phyloP scores from a whole-genome alignment of 2,329 filamentous ascomycete species.

The Lanzia echinophila region DNA sequence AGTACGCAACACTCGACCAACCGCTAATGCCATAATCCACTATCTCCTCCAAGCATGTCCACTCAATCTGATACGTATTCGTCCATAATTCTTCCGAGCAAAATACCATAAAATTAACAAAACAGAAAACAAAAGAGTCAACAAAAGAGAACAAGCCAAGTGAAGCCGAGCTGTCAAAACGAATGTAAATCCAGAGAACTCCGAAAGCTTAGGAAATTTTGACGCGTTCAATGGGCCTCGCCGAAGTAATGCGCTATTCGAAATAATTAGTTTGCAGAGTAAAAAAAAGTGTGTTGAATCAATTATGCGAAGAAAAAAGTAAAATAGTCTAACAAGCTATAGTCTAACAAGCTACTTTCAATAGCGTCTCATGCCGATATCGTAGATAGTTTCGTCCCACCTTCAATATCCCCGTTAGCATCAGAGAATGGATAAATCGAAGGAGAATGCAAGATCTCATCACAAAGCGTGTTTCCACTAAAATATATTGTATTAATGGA shows the following conservation, averaged over 20 bases:
- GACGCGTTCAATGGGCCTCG: no score
- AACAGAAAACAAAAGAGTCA: no score
- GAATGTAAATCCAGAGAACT: no score
- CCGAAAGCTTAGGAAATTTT: no score
- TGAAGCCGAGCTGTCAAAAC: no score
- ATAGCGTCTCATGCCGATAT: slow-evolving; percentile 15
- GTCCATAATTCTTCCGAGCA: no score
- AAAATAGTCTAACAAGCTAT: neutral
- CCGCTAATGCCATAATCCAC: no score
- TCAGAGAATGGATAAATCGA: neutral
- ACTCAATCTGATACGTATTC: no score
- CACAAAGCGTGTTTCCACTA: neutral
- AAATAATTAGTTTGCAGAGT: neutral
- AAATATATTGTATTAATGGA: neutral
- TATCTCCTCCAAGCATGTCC: no score
- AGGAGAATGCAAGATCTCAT: neutral
- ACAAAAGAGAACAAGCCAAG: no score
- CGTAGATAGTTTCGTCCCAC: slow-evolving; percentile 18
- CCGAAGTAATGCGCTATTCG: neutral
- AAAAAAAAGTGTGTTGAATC: neutral
- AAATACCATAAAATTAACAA: no score
- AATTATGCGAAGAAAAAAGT: neutral
- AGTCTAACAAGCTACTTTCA: neutral
- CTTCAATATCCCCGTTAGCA: neutral
- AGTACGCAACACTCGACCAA: no score